Conservation (phyloP, 1,139 yeast species). For the Yamadazyma dushanensis region DNA sequence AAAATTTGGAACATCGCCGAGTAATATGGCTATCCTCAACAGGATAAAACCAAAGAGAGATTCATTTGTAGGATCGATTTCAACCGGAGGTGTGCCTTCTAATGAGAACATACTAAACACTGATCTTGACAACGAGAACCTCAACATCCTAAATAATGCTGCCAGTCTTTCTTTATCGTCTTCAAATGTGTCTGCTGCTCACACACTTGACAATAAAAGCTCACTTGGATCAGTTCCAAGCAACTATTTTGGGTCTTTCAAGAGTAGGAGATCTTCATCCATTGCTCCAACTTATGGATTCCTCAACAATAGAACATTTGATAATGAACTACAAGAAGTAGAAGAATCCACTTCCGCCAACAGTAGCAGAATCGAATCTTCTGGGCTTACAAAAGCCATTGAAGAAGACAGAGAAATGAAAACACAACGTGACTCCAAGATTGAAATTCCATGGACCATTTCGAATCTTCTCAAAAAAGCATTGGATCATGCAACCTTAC, state of each 20-base stretch:
- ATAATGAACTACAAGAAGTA: conserved; percentile 15
- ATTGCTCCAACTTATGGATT: conserved; percentile 21
- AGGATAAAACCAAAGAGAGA: conserved; percentile 11
- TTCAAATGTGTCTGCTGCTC: conserved; percentile 9
- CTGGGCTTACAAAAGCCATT: conserved; percentile 36
- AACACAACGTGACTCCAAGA: not conserved
- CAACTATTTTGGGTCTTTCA: conserved; percentile 18
- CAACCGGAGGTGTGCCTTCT: not conserved
- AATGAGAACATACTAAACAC: not conserved
- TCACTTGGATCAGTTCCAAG: conserved; percentile 15
- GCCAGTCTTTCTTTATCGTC: conserved; percentile 19
- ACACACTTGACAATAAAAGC: conserved; percentile 11
- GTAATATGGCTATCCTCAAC: conserved; percentile 10
- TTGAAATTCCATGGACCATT: conserved; percentile 32
- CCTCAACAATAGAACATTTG: conserved; percentile 12
- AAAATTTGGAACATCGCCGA: conserved; percentile 12
- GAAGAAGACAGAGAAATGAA: conserved; percentile 11
- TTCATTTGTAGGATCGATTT: conserved; percentile 5
- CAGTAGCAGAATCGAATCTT: conserved; percentile 15
- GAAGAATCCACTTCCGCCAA: conserved; percentile 13
- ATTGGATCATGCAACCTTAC: conserved; percentile 52
- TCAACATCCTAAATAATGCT: conserved; percentile 38
- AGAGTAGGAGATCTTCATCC: conserved; percentile 25
- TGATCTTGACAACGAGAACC: conserved; percentile 41
- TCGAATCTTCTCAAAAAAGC: conserved; percentile 39